phyloP scores from a whole-genome alignment of 148 eudicot species.

The Rhododendron griersonianum region DNA sequence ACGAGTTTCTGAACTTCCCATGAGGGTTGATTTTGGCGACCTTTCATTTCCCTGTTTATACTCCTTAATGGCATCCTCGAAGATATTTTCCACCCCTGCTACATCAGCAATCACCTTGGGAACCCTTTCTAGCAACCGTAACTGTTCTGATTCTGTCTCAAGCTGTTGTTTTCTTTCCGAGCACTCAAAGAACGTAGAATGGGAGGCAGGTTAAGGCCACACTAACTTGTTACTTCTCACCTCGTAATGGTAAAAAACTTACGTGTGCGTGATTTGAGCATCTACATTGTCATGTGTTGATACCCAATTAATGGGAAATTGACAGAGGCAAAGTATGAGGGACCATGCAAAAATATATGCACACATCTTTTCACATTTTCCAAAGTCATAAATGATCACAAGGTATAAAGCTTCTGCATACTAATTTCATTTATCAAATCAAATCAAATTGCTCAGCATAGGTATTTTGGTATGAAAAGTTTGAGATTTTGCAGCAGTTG shows the following conservation, averaged over 20 bases:
- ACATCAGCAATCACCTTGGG: slow-evolving; percentile 50
- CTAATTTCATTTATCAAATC: background rate
- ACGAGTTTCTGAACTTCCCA: slow-evolving; percentile 3
- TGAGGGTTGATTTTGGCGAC: slow-evolving; percentile 11
- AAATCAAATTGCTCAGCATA: background rate
- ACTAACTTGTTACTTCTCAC: background rate
- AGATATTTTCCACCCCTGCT: slow-evolving; percentile 19
- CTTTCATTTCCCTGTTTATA: slow-evolving; percentile 1
- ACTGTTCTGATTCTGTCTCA: slow-evolving; percentile 40
- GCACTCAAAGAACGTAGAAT: slow-evolving; percentile 37
- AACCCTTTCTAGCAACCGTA: slow-evolving; percentile 39
- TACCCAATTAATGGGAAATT: background rate
- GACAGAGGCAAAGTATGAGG: background rate
- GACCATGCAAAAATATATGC: background rate
- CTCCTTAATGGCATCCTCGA: slow-evolving; percentile 16
- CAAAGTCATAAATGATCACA: background rate
- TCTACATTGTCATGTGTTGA: background rate
- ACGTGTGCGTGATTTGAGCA: background rate
- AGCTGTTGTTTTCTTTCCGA: slow-evolving; percentile 34
- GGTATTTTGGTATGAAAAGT: background rate
- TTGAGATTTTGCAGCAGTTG: background rate
- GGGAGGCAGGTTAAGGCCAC: slow-evolving; percentile 29
- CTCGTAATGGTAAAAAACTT: background rate
- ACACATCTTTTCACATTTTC: background rate
- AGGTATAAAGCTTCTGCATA: background rate